These are phyloP conservation scores for Arthroderma uncinatum DNA, from an alignment of 2,329 filamentous ascomycete genomes.

Conservation along the genomic window DNA sequence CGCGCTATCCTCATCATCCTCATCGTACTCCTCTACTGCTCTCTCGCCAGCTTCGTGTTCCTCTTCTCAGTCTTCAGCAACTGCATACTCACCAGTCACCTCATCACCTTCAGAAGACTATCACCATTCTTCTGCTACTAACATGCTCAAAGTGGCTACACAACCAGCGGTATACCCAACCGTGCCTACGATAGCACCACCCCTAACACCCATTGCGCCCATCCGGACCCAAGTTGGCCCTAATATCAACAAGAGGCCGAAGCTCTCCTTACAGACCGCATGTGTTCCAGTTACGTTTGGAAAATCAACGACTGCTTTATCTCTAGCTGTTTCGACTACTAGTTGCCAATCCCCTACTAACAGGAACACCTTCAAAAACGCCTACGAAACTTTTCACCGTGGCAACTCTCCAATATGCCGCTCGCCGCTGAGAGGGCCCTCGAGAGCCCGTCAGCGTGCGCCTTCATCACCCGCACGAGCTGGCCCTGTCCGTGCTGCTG, in stretches of 20 bases:
- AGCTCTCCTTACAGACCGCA: slow-evolving; percentile 50
- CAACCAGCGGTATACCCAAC: slow-evolving; percentile 6
- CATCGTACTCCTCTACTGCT: background rate
- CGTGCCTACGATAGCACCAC: slow-evolving; percentile 10
- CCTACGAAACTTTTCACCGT: slow-evolving; percentile 38
- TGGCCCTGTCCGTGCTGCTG: background rate
- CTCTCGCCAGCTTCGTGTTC: background rate
- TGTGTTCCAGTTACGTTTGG: slow-evolving; percentile 42
- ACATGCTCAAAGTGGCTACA: slow-evolving; percentile 10
- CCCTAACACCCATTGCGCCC: slow-evolving; percentile 10
- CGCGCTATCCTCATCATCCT: slow-evolving; percentile 7
- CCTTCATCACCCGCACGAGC: background rate
- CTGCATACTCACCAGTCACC: slow-evolving; percentile 7
- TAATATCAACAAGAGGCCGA: slow-evolving; percentile 37
- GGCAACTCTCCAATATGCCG: slow-evolving; percentile 22
- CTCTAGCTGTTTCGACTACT: slow-evolving; percentile 42
- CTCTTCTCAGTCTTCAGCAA: slow-evolving; percentile 4
- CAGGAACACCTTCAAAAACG: slow-evolving; percentile 52
- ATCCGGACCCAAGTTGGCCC: background rate
- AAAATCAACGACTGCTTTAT: slow-evolving; percentile 42
- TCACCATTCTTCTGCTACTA: background rate
- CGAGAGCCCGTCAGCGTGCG: slow-evolving; percentile 4
- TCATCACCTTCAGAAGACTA: slow-evolving; percentile 4
- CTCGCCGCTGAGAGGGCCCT: slow-evolving; percentile 20
- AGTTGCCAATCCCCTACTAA: slow-evolving; percentile 45